A percentile compares a stretch with the other conserved stretches of the same genome.
phyloP scores from a whole-genome alignment of 1,284 basidiomycete genomes.

The Ceratobasidium sp. region DNA sequence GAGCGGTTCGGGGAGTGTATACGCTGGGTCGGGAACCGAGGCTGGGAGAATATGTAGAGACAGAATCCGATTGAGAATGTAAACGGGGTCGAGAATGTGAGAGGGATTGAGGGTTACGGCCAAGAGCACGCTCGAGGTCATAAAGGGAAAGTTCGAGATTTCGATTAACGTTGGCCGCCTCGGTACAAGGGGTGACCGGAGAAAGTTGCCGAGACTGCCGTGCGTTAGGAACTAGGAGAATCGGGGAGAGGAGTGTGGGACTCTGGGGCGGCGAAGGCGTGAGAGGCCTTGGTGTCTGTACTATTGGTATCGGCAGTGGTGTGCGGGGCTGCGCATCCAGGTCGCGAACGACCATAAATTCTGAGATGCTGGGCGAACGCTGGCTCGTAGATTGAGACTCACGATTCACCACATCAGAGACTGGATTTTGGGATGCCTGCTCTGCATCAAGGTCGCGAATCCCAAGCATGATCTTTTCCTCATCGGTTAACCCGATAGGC shows the following conservation, averaged over 20 bases:
- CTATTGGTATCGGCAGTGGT: not conserved
- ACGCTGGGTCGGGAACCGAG: not conserved
- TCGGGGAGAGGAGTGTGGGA: conserved; percentile 10
- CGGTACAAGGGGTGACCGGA: conserved; percentile 24
- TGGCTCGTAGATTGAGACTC: conserved; percentile 38
- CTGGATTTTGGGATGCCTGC: not conserved
- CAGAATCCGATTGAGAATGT: not conserved
- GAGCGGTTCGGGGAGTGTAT: conserved; percentile 8
- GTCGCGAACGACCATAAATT: conserved; percentile 32
- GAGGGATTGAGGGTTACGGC: not conserved
- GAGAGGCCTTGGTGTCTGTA: conserved; percentile 2
- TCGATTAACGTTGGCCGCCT: conserved; percentile 28
- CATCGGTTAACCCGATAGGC: not conserved
- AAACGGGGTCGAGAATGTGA: not conserved
- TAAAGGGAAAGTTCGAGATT: conserved; percentile 28
- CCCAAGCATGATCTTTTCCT: conserved; percentile 21
- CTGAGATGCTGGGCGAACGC: conserved; percentile 31
- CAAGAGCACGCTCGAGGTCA: conserved; percentile 14
- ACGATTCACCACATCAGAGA: conserved; percentile 21
- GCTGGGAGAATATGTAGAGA: not conserved
- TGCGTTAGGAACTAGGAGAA: not conserved
- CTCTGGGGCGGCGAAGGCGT: conserved; percentile 10
- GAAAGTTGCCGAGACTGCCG: not conserved
- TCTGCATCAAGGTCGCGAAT: conserved; percentile 24
- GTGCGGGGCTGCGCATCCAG: conserved; percentile 35